phyloP scores from a whole-genome alignment of 164 flowering plant species.

The Litsea cubeba region DNA sequence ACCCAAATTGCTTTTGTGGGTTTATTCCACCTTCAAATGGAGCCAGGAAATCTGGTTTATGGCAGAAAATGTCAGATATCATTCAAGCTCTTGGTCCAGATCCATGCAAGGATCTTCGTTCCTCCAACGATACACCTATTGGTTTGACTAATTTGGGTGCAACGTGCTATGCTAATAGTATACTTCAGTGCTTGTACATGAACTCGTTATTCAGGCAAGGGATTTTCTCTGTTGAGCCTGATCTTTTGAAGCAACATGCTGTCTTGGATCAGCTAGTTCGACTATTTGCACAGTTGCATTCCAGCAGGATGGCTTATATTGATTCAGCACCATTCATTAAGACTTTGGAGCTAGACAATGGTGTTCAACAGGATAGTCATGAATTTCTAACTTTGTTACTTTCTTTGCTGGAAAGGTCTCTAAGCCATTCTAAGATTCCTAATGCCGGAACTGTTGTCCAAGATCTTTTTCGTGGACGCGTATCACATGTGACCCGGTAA shows the following conservation, averaged over 20 bases:
- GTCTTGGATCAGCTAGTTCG: slow-evolving; percentile 80
- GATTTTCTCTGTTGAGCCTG: slow-evolving; percentile 70
- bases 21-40: slow-evolving; percentile 78
- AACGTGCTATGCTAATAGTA: slow-evolving; percentile 97
- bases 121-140: slow-evolving; percentile 55
- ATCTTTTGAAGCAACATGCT: slow-evolving; percentile 57
- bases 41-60: slow-evolving; percentile 75
- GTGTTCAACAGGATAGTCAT: slow-evolving; percentile 95
- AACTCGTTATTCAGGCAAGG: slow-evolving; percentile 71
- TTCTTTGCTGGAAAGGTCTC: slow-evolving; percentile 79
- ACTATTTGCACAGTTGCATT: slow-evolving; percentile 82
- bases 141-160: slow-evolving; percentile 95
- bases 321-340: slow-evolving; percentile 92
- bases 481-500: slow-evolving; percentile 91
- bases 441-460: slow-evolving; percentile 80
- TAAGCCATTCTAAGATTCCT: slow-evolving; percentile 54
- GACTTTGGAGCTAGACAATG: slow-evolving; percentile 90
- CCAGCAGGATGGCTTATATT: slow-evolving; percentile 66
- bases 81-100: slow-evolving; percentile 64
- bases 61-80: slow-evolving; percentile 85
- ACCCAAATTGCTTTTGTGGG: slow-evolving; percentile 96
- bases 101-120: slow-evolving; percentile 66
- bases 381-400: slow-evolving; percentile 91
- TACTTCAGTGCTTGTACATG: slow-evolving; percentile 91
- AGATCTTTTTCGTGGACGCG: slow-evolving; percentile 93